Evolutionary conservation across 2,329 filamentous ascomycete species (phyloP), one percentile per base, ranked within the genome.

Genomic region (Rutstroemia sp.): DNA sequence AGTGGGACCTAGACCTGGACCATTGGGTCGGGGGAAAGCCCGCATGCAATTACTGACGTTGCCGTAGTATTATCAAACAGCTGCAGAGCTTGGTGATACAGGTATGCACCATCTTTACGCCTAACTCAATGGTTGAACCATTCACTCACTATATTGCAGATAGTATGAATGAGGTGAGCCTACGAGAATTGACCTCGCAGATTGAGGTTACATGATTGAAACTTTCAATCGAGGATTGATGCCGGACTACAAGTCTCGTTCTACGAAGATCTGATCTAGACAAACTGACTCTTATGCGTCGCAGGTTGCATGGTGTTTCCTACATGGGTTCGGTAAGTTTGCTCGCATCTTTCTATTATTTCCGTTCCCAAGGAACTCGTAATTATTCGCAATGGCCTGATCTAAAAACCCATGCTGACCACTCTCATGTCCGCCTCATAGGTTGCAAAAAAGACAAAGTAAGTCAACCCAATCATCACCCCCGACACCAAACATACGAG

Each of bases 361-460:
- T 17, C 52, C 37, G 27, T 16, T 27, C 23, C 21, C 44, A 47
- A 27, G 44, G 17, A 55, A 30, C 46, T 51, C 47, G 47, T 51
- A 45, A 51, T 19, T 17, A 27, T 5, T 34, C 10, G 10, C 30
- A 34, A 34, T 12, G 14, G 30, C 30, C 30, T 34, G 30, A 34
- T 34, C 30, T 34, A 4, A 34, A 34, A 34, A 34, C 4, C 30
- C 9, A 34, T 34, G 30, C 30, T 34, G 5, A 34, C 30, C 30
- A 34, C 30, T 34, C 30, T 56, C 19, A 12, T 19, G 39, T 56
- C 44, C 51, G 53, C 53, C 53, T 37, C 27, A 21, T 21, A 56
- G 53, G 53, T 37, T 92, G 91, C 68, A 94, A 91, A 72, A 99
- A 97, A 73, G 92, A 99, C 77, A 97, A 96, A 88, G 92, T 96